phyloP scores from a whole-genome alignment of 108 stramenopile species.

The Cyclotella choctawhatcheeana region DNA sequence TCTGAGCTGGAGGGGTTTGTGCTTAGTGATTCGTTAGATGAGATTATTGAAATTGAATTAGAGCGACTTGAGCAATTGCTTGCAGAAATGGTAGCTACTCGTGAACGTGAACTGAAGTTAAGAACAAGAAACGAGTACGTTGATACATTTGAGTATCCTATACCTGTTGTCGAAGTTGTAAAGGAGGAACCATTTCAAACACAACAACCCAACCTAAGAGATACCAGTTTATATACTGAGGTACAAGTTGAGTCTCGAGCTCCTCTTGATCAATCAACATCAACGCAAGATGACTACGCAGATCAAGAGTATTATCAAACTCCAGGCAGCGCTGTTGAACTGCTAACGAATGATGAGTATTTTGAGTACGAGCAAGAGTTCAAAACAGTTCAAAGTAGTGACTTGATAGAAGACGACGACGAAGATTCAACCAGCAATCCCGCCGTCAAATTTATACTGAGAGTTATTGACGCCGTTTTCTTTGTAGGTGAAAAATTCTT shows the following conservation, averaged over 20 bases:
- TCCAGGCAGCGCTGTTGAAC: slow-evolving; percentile 49
- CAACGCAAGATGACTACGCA: background rate
- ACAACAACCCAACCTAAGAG: slow-evolving; percentile 11
- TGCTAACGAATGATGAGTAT: slow-evolving; percentile 73
- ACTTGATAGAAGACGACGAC: slow-evolving; percentile 32
- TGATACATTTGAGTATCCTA: slow-evolving; percentile 16
- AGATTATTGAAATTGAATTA: slow-evolving; percentile 42
- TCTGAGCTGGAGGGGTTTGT: slow-evolving; percentile 51
- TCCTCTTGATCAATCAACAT: background rate
- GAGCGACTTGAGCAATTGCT: slow-evolving; percentile 40
- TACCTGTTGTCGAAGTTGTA: slow-evolving; percentile 11
- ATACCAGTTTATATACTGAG: slow-evolving; percentile 23
- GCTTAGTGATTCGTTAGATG: slow-evolving; percentile 53
- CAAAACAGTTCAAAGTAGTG: slow-evolving; percentile 46
- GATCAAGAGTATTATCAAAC: slow-evolving; percentile 13
- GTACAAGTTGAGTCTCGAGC: slow-evolving; percentile 33
- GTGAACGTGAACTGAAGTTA: slow-evolving; percentile 36
- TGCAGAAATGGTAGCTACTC: slow-evolving; percentile 45
- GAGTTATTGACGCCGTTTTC: slow-evolving; percentile 69
- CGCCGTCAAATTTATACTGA: slow-evolving; percentile 47
- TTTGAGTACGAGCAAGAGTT: slow-evolving; percentile 61
- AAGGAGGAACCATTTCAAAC: slow-evolving; percentile 1
- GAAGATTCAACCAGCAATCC: slow-evolving; percentile 47
- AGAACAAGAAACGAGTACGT: background rate
- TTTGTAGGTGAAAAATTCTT: slow-evolving; percentile 72